Conservation (phyloP, 2,329 filamentous ascomycete species). For the Diaporthe sp. region DNA sequence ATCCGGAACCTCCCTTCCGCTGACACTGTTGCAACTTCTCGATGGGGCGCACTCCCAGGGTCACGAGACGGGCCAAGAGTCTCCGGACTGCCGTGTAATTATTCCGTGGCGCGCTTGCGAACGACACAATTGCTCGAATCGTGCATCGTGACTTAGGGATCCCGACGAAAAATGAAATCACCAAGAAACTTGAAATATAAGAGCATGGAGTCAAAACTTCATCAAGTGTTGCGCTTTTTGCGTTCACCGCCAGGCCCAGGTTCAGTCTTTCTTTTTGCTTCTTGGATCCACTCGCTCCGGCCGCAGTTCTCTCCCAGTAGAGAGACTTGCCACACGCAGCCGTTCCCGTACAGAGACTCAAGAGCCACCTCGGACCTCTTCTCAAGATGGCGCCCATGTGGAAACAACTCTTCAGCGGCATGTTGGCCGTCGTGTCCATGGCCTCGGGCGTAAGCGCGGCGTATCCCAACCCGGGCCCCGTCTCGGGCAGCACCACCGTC, state of each 20-base stretch:
- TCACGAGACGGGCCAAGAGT: background rate
- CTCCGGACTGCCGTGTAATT: background rate
- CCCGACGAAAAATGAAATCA: background rate
- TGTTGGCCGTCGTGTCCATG: background rate
- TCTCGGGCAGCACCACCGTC: constrained; percentile 4
- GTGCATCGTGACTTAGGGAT: background rate
- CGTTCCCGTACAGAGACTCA: background rate
- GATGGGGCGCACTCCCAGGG: background rate
- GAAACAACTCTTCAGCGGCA: background rate
- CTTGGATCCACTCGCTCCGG: background rate
- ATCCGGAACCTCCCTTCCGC: constrained; percentile 15
- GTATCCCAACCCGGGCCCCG: constrained; percentile 17
- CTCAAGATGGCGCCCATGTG: background rate
- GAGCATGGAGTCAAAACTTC: background rate
- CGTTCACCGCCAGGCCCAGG: background rate
- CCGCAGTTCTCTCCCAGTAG: background rate
- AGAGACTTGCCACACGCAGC: background rate
- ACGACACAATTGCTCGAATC: background rate
- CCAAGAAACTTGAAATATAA: background rate
- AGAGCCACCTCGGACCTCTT: background rate
- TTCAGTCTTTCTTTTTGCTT: background rate
- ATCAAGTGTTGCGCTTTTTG: background rate
- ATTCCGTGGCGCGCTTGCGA: constrained; percentile 13
- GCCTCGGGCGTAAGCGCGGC: background rate
- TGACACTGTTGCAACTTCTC: background rate